A percentile compares a stretch with the other conserved stretches of the same genome.
phyloP scores from a whole-genome alignment of 768 basidiomycete genomes.

The Russula dissimulans region DNA sequence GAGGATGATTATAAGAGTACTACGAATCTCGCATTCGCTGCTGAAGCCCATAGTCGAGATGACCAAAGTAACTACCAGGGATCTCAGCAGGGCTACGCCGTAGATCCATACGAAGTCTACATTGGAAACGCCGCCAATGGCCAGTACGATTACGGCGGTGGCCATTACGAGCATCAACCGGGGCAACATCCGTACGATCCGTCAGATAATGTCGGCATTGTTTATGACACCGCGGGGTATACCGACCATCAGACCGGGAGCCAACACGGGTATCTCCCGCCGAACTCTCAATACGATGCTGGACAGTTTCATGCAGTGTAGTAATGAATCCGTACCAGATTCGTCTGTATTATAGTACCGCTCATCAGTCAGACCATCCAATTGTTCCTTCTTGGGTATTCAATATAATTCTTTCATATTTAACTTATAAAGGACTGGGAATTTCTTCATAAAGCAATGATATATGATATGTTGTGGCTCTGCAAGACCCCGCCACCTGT shows the following conservation, averaged over 20 bases:
- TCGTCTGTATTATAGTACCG: constrained; percentile 4
- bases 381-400: not conserved
- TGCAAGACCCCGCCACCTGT: not conserved
- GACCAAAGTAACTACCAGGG: not conserved
- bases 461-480: not conserved
- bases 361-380: not conserved
- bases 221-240: not conserved
- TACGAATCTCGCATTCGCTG: constrained; percentile 45
- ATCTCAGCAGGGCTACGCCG: constrained; percentile 22
- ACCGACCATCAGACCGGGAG: not conserved
- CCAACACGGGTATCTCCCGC: not conserved
- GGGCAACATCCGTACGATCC: not conserved
- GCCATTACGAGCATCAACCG: not conserved
- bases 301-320: constrained; percentile 9
- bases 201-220: not conserved
- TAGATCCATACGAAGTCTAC: constrained; percentile 48
- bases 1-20: constrained; percentile 67
- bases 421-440: not conserved
- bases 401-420: not conserved
- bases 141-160: not conserved
- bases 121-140: constrained; percentile 4
- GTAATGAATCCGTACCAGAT: not conserved
- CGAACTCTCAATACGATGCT: not conserved
- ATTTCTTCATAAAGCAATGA: not conserved
- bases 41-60: constrained; percentile 47